Conservation (phyloP, 139 green algal species). For the Volvox reticuliferus region DNA sequence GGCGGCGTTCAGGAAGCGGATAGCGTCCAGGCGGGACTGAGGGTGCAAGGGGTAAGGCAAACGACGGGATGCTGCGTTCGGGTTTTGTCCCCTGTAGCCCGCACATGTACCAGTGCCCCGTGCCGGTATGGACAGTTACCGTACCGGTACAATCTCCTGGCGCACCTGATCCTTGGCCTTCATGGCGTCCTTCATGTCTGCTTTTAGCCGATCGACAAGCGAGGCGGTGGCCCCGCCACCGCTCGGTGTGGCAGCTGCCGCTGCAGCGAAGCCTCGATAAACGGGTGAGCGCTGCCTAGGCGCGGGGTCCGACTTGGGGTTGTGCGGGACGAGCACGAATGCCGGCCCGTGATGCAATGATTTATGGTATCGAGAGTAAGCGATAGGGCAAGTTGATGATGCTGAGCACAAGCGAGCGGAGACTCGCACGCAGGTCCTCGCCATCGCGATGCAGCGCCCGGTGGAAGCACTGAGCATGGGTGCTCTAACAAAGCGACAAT, state of each 20-base stretch:
- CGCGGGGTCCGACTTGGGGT: background rate
- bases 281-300: background rate
- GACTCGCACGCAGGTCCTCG: background rate
- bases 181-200: slow-evolving; percentile 65
- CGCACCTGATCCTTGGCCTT: slow-evolving; percentile 56
- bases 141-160: background rate
- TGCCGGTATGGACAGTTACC: too few relatives aligned
- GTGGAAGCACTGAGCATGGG: background rate
- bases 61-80: too few relatives aligned
- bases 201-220: slow-evolving; percentile 47
- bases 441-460: background rate
- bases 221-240: background rate
- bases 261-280: slow-evolving; percentile 26
- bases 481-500: too few relatives aligned
- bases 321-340: background rate
- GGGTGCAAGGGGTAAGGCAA: background rate
- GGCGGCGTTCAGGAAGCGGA: slow-evolving; percentile 61
- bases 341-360: background rate
- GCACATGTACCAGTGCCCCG: too few relatives aligned
- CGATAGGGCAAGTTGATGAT: background rate
- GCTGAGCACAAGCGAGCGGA: background rate
- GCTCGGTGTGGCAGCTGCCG: background rate
- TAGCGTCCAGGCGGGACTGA: slow-evolving; percentile 53
- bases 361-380: background rate
- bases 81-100: too few relatives aligned